A percentile compares a stretch with the other conserved stretches of the same genome.
These are phyloP conservation scores for Pseudocercospora musae DNA, from an alignment of 2,329 filamentous ascomycete genomes.

Conservation along the genomic window DNA sequence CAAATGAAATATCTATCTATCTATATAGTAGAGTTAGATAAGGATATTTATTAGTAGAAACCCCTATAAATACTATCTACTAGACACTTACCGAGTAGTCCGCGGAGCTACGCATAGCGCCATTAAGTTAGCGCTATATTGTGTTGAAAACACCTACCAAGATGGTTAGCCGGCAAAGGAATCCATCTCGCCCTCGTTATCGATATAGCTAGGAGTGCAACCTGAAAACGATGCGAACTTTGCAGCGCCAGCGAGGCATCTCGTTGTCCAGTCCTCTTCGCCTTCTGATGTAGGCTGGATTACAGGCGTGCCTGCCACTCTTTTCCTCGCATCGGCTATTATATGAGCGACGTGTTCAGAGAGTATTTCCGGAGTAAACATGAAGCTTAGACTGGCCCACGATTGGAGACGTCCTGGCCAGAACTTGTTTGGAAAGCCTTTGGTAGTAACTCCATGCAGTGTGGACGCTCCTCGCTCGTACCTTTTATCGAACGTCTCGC, in stretches of 20 bases:
- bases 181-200: constrained; percentile 44
- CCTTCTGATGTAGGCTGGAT: constrained; percentile 48
- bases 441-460: constrained; percentile 50
- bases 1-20: too few relatives aligned
- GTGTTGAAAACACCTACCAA: too few relatives aligned
- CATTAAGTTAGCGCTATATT: too few relatives aligned
- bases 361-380: constrained; percentile 38
- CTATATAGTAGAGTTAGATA: too few relatives aligned
- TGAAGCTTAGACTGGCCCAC: constrained; percentile 29
- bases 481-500: constrained; percentile 42
- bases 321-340: constrained; percentile 37
- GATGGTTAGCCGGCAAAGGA: too few relatives aligned
- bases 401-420: constrained; percentile 46
- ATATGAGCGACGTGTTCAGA: constrained; percentile 47
- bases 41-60: too few relatives aligned
- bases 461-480: constrained; percentile 48
- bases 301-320: constrained; percentile 25
- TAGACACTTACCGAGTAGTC: too few relatives aligned
- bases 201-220: constrained; percentile 57
- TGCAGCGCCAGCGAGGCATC: constrained; percentile 41
- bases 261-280: constrained; percentile 48
- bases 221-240: constrained; percentile 40
- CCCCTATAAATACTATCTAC: too few relatives aligned
- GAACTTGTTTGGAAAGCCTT: constrained; percentile 57
- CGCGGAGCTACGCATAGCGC: too few relatives aligned